A percentile compares a stretch with the other conserved stretches of the same genome.
Conservation (phyloP, 2,329 filamentous ascomycete species). For the Pseudogymnoascus sp. region DNA sequence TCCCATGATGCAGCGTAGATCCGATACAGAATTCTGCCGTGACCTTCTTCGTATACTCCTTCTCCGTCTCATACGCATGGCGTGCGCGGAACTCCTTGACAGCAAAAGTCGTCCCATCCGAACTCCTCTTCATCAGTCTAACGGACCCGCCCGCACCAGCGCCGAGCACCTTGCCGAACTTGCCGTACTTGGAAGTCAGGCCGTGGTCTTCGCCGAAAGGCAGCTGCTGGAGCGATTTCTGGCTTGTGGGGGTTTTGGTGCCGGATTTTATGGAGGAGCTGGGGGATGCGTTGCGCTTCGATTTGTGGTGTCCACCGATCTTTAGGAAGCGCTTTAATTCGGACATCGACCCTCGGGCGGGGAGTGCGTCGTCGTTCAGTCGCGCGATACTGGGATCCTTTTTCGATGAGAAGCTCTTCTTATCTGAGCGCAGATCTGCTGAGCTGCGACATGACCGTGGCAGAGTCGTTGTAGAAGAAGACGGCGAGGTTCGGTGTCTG, state of each 20-base stretch:
- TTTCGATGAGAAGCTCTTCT: constrained; percentile 34
- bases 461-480: constrained; percentile 42
- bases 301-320: constrained; percentile 55
- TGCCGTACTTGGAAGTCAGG: constrained; percentile 84
- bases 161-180: constrained; percentile 86
- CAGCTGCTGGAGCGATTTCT: constrained; percentile 50
- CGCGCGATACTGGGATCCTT: constrained; percentile 24
- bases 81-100: constrained; percentile 94
- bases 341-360: constrained; percentile 73
- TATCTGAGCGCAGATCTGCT: constrained; percentile 34
- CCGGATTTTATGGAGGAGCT: constrained; percentile 45
- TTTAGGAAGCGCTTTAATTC: constrained; percentile 97
- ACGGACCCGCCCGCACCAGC: constrained; percentile 93
- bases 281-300: constrained; percentile 56
- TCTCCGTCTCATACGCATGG: constrained; percentile 87
- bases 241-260: constrained; percentile 38
- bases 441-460: constrained; percentile 33
- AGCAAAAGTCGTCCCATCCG: constrained; percentile 87
- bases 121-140: constrained; percentile 83
- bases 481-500: constrained; percentile 55
- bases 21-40: constrained; percentile 98
- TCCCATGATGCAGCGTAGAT: constrained; percentile 92
- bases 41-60: constrained; percentile 95
- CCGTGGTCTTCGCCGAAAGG: constrained; percentile 95
- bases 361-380: constrained; percentile 40